A percentile compares a stretch with the other conserved stretches of the same genome.
Conservation (phyloP, 169 alveolate genomes). For the Theileria parva region DNA sequence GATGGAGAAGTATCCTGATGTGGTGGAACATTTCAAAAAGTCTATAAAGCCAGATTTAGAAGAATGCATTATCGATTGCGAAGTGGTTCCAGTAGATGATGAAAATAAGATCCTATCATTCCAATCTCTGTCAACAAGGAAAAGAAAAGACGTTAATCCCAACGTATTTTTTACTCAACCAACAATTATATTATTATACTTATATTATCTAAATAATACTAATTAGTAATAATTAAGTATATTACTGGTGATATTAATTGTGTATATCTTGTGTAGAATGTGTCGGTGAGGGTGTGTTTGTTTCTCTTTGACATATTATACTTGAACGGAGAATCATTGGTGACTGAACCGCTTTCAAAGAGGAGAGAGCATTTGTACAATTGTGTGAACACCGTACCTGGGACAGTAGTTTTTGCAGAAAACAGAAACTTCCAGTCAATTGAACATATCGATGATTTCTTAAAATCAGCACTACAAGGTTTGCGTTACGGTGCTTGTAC, state of each 20-base stretch:
- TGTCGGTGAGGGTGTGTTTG: slow-evolving; percentile 89
- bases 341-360: slow-evolving; percentile 69
- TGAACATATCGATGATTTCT: slow-evolving; percentile 81
- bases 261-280: slow-evolving; percentile 65
- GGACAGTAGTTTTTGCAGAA: slow-evolving; percentile 70
- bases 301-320: slow-evolving; percentile 92
- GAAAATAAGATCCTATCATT: slow-evolving; percentile 93
- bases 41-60: slow-evolving; percentile 53
- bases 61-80: slow-evolving; percentile 93
- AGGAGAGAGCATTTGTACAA: slow-evolving; percentile 67
- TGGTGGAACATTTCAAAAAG: slow-evolving; percentile 34
- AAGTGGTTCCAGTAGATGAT: slow-evolving; percentile 95
- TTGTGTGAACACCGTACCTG: slow-evolving; percentile 54
- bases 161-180: slow-evolving; percentile 26
- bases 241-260: not conserved
- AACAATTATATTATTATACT: too few relatives aligned
- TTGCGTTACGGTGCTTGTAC: not conserved
- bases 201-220: not conserved
- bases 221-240: not conserved
- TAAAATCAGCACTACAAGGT: slow-evolving; percentile 79
- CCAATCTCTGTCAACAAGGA: slow-evolving; percentile 90
- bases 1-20: slow-evolving; percentile 69
- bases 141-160: slow-evolving; percentile 90
- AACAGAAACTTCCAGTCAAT: slow-evolving; percentile 75
- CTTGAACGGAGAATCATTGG: slow-evolving; percentile 83